Percentiles rank a stretch among this genome's conserved stretches.
Evolutionary conservation across 192 early-diverging fungal species (phyloP).

Genomic region (Phlyctochytrium arcticum): DNA sequence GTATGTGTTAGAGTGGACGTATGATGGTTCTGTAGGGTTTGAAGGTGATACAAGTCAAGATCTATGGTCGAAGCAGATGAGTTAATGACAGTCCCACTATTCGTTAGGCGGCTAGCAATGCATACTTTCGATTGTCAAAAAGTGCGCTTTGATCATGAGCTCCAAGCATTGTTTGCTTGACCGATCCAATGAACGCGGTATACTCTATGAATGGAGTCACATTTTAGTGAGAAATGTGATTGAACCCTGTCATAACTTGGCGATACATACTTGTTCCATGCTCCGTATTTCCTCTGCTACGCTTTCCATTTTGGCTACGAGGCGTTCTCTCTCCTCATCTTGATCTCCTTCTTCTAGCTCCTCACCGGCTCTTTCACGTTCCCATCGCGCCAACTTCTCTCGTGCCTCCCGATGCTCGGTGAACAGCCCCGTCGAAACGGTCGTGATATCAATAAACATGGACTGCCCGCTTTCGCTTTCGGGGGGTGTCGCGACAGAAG

Average conservation of each 20-base stretch:
- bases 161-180: conserved; percentile 32
- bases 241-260: too few species aligned
- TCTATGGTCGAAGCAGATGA: too few species aligned
- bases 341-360: conserved; percentile 4
- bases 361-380: too few species aligned
- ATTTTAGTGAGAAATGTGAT: background rate
- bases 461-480: background rate
- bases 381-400: conserved; percentile 9
- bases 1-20: background rate
- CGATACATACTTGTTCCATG: conserved; percentile 27
- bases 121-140: conserved; percentile 36
- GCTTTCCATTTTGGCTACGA: conserved; percentile 30
- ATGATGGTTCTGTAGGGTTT: background rate
- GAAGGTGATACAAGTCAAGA: too few species aligned
- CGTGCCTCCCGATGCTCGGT: conserved; percentile 17
- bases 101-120: background rate
- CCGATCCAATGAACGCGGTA: conserved; percentile 30
- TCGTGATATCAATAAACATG: conserved; percentile 5
- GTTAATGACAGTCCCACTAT: too few species aligned
- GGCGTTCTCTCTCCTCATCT: conserved; percentile 4
- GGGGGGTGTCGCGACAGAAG: too few species aligned
- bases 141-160: conserved; percentile 26
- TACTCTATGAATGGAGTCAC: conserved; percentile 13
- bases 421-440: conserved; percentile 2
- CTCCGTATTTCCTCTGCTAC: conserved; percentile 36